Percentiles rank a stretch among this genome's conserved stretches.
phyloP scores from a whole-genome alignment of 78 protist species.

The Paulinella micropora region DNA sequence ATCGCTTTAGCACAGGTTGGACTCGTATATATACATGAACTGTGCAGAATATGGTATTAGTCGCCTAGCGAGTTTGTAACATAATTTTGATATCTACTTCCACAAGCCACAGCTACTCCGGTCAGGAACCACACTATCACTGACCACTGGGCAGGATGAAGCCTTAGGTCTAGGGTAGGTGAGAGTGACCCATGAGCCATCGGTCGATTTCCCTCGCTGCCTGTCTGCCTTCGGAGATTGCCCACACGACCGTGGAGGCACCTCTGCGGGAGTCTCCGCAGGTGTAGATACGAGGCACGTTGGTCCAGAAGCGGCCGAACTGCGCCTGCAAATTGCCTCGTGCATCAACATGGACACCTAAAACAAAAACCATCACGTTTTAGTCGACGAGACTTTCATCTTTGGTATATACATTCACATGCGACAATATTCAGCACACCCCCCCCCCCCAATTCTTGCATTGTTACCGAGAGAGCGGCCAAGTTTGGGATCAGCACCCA shows the following conservation, averaged over 20 bases:
- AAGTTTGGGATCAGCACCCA: neutral
- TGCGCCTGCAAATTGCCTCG: neutral
- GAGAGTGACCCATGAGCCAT: constrained; percentile 9
- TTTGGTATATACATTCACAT: neutral
- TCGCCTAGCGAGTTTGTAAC: too few species aligned
- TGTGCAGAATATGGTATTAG: too few species aligned
- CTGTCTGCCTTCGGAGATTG: constrained; percentile 65
- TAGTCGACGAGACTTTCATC: neutral
- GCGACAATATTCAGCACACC: neutral
- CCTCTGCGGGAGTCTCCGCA: constrained; percentile 69
- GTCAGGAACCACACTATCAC: too few species aligned
- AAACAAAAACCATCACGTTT: neutral
- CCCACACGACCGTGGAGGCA: constrained; percentile 73
- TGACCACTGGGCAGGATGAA: too few species aligned
- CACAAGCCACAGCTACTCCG: too few species aligned
- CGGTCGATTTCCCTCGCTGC: constrained; percentile 49
- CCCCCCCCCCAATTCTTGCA: neutral
- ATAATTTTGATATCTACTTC: too few species aligned
- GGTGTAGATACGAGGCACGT: constrained; percentile 13
- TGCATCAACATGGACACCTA: neutral
- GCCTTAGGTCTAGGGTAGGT: neutral
- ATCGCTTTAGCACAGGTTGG: too few species aligned
- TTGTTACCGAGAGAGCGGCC: neutral
- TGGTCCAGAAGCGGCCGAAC: constrained; percentile 6
- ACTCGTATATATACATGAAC: too few species aligned